Evolutionary conservation across 805 yeast genomes (phyloP).

Genomic region (Candida easanensis): DNA sequence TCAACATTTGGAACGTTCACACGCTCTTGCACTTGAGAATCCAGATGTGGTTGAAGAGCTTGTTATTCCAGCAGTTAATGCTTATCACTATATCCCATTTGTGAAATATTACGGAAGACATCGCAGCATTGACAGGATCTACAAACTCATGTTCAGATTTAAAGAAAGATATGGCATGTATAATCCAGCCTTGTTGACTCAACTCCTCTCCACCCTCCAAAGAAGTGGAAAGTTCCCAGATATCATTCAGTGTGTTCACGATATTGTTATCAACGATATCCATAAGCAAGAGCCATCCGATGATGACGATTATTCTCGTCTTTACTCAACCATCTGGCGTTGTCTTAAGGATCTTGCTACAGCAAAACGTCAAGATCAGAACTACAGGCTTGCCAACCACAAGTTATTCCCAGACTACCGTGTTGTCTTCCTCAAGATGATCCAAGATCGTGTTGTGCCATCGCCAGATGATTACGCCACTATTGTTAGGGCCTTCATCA

Average conservation of each 20-base stretch:
- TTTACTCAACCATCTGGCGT: slow-evolving; percentile 34
- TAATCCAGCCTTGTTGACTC: slow-evolving; percentile 37
- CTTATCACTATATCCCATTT: slow-evolving; percentile 41
- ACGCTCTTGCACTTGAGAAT: slow-evolving; percentile 13
- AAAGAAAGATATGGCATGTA: slow-evolving; percentile 27
- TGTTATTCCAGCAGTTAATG: slow-evolving; percentile 35
- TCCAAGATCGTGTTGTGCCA: slow-evolving; percentile 24
- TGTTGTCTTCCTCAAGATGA: slow-evolving; percentile 25
- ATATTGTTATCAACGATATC: slow-evolving; percentile 22
- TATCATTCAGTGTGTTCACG: slow-evolving; percentile 34
- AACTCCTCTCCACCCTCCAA: slow-evolving; percentile 33
- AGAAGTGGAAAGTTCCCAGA: slow-evolving; percentile 29
- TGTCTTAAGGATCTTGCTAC: slow-evolving; percentile 21
- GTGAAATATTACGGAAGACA: slow-evolving; percentile 32
- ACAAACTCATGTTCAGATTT: slow-evolving; percentile 31
- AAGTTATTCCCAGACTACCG: slow-evolving; percentile 20
- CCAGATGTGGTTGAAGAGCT: slow-evolving; percentile 10
- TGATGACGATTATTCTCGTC: slow-evolving; percentile 11
- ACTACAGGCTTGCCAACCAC: background rate
- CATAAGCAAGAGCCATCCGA: slow-evolving; percentile 12
- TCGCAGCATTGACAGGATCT: slow-evolving; percentile 29
- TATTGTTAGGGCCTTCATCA: slow-evolving; percentile 20
- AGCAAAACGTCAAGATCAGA: background rate
- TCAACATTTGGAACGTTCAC: slow-evolving; percentile 29
- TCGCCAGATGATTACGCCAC: slow-evolving; percentile 17